Conservation (phyloP, 2,329 filamentous ascomycete species). For the Colletotrichum sp. region DNA sequence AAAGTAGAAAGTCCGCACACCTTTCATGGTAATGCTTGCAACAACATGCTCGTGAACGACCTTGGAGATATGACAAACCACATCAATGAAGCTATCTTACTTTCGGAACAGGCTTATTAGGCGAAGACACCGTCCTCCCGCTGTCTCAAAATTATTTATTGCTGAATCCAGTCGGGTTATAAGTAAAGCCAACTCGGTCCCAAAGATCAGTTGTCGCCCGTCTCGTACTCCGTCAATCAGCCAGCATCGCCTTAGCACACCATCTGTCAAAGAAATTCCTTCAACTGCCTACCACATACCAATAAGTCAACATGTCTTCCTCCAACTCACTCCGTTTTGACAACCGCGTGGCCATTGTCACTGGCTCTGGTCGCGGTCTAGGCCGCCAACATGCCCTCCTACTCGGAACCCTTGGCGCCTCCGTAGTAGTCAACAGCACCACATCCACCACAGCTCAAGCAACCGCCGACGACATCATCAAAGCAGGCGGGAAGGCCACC, state of each 20-base stretch:
- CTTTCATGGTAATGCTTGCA: neutral
- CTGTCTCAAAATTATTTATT: neutral
- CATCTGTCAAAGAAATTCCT: accelerated
- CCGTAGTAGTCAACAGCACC: slow-evolving; percentile 22
- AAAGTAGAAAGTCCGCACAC: neutral
- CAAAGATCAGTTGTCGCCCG: neutral
- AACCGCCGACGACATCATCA: neutral
- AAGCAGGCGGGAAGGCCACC: neutral
- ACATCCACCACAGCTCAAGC: neutral
- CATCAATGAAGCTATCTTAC: neutral
- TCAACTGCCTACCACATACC: neutral
- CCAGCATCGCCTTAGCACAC: neutral
- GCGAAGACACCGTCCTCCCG: neutral
- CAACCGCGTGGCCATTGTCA: slow-evolving; percentile 21
- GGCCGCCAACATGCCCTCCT: slow-evolving; percentile 25
- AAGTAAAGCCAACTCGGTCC: neutral
- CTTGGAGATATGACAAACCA: neutral
- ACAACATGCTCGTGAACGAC: neutral
- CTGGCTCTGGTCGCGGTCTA: slow-evolving; percentile 25
- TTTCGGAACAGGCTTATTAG: neutral
- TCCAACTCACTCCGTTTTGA: neutral
- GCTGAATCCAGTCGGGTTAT: neutral
- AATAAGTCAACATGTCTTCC: neutral
- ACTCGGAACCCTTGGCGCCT: slow-evolving; percentile 19
- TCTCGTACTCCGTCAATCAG: neutral